Evolutionary conservation across 1,284 basidiomycete species (phyloP).

Genomic region (Malassezia cuniculi): DNA sequence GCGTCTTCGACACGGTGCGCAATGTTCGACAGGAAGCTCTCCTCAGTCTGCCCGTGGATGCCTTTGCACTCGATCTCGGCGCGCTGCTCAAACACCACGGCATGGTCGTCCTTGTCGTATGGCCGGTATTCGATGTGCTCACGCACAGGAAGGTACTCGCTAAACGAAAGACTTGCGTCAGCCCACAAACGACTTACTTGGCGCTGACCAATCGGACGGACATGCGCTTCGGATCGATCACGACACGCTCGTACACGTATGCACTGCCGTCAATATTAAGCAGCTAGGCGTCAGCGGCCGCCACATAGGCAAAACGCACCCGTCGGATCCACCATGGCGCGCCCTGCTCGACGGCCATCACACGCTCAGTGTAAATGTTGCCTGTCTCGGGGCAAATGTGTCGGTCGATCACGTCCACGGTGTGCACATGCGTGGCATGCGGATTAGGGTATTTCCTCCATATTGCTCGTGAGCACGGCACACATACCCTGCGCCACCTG

Average conservation of each 20-base stretch:
- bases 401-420: constrained; percentile 15
- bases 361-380: constrained; percentile 11
- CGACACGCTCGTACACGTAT: constrained; percentile 8
- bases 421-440: constrained; percentile 13
- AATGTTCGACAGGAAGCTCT: too few species aligned
- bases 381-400: constrained; percentile 11
- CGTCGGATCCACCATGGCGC: constrained; percentile 12
- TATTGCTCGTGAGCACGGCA: constrained; percentile 1
- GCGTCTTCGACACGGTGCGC: constrained; percentile 5
- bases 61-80: too few species aligned
- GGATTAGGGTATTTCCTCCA: constrained; percentile 20
- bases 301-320: constrained; percentile 4
- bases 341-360: constrained; percentile 12
- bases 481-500: constrained; percentile 11
- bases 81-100: neutral
- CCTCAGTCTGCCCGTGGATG: too few species aligned
- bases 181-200: constrained; percentile 4
- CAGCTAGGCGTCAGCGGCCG: constrained; percentile 1
- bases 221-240: constrained; percentile 3
- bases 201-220: constrained; percentile 4
- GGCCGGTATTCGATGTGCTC: constrained; percentile 11
- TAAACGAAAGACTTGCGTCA: constrained; percentile 6
- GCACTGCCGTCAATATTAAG: constrained; percentile 2
- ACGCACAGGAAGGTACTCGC: constrained; percentile 3
- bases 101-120: neutral